These are phyloP conservation scores for Triticum urartu DNA, from an alignment of 176 grass and related monocot species.

Conservation along the genomic window DNA sequence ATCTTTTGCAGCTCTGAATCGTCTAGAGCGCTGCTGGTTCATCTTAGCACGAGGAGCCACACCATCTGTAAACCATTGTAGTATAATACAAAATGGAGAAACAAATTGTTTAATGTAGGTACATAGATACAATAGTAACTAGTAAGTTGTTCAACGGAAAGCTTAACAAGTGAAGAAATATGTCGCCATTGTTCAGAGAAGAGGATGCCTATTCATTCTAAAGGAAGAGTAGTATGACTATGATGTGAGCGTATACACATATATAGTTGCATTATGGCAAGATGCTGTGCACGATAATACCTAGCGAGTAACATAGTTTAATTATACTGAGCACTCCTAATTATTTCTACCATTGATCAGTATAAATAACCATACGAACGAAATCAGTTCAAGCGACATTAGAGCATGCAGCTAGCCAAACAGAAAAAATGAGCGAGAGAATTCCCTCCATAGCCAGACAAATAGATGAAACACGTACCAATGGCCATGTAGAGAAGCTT, in stretches of 20 bases:
- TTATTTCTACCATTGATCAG: not conserved
- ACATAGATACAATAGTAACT: not conserved
- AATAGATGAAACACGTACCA: constrained; percentile 45
- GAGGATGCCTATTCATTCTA: not conserved
- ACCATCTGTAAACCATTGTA: constrained; percentile 60
- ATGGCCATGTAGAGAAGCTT: constrained; percentile 96
- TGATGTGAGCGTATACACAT: too few relatives aligned
- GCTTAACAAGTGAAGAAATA: constrained; percentile 8
- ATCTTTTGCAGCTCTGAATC: constrained; percentile 99
- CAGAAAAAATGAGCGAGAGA: constrained; percentile 8
- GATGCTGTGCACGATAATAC: not conserved
- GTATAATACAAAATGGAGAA: constrained; percentile 15
- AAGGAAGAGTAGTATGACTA: not conserved
- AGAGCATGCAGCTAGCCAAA: not conserved
- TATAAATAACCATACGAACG: not conserved
- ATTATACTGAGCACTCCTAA: not conserved
- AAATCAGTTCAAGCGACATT: not conserved
- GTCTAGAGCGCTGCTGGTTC: constrained; percentile 95
- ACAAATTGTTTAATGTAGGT: not conserved
- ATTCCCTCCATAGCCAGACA: not conserved
- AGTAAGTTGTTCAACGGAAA: not conserved
- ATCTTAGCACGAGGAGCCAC: constrained; percentile 99
- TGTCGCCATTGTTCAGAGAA: constrained; percentile 4
- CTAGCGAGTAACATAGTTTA: not conserved
- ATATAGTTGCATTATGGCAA: not conserved